Percentiles rank a stretch among this genome's conserved stretches.
Conservation (phyloP, 2,329 filamentous ascomycete species). For the Fusarium albosuccineum region DNA sequence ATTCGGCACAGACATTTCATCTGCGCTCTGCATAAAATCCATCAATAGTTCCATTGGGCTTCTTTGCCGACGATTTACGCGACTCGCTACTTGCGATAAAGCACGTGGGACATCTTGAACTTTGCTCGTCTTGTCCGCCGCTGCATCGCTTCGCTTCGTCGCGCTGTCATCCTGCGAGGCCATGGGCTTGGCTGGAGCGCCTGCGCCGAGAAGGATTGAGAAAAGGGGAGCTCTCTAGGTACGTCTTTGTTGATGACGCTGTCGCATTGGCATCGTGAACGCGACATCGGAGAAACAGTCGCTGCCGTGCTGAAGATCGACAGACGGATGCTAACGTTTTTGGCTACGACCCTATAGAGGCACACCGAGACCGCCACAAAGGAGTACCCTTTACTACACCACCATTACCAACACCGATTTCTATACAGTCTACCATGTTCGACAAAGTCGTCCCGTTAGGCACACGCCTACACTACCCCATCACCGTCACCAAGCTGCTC, state of each 20-base stretch:
- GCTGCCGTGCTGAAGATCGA: not conserved
- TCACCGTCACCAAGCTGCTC: slow-evolving; percentile 88
- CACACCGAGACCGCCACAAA: slow-evolving; percentile 15
- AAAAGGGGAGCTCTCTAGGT: slow-evolving; percentile 49
- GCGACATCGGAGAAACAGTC: slow-evolving; percentile 4
- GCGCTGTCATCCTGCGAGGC: slow-evolving; percentile 43
- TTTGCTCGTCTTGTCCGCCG: slow-evolving; percentile 13
- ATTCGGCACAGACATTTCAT: not conserved
- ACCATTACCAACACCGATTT: slow-evolving; percentile 8
- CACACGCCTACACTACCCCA: slow-evolving; percentile 85
- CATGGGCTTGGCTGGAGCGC: slow-evolving; percentile 52
- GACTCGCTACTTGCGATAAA: slow-evolving; percentile 20
- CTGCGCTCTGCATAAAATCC: not conserved
- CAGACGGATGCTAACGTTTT: slow-evolving; percentile 26
- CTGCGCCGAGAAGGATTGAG: slow-evolving; percentile 48
- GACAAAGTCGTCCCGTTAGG: slow-evolving; percentile 64
- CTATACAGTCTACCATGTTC: slow-evolving; percentile 49
- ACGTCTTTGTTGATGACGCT: slow-evolving; percentile 25
- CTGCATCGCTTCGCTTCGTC: slow-evolving; percentile 31
- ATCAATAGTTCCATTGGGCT: slow-evolving; percentile 22
- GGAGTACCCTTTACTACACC: slow-evolving; percentile 12
- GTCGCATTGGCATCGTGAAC: slow-evolving; percentile 15
- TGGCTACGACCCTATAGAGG: slow-evolving; percentile 9
- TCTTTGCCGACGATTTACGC: slow-evolving; percentile 15
- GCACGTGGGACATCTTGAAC: slow-evolving; percentile 17